Evolutionary conservation across 164 flowering plant genomes (phyloP), one percentile per base, ranked within the genome.

Genomic region (Euptelea pleiosperma): DNA sequence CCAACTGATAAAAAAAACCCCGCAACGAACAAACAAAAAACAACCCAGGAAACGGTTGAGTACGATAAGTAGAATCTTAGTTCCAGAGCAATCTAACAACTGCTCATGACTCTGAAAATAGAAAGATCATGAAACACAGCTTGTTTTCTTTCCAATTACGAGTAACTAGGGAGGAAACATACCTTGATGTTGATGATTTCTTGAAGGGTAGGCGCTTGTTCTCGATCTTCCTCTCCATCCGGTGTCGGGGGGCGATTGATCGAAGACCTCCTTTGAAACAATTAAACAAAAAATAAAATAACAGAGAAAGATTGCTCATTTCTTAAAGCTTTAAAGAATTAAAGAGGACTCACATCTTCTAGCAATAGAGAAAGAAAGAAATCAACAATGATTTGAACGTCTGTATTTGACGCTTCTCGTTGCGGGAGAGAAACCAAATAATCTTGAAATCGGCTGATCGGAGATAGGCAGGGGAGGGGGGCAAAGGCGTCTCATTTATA

Each of bases 201-300:
- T 63, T 77, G 84, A 62, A 89, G 82, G 6, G 85, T 72, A 4
- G 71, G 94, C 45, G 85, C 82, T 48, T 72, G 64, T 7, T 71
- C 84, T 57, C 61, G 80, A 57, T 78, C 83, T 11, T 78, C 85
- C 48, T 45, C 77, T 11, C 66, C 82, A 70, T 88, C 98, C 31
- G 98, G 91, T 1, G 98, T 88, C 14, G 91, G 94, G 10, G 94
- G 90, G 0, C 96, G 83, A 67, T 86, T 88, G 39, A 86, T 76
- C 0, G 91, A 91, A 54, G 71, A 44, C 72, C 84, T 84, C 94
- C 90, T 89, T 41, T 25, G 6, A 25, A 46, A 43, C 28, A 56
- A 16, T 48, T 48, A 41, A 3, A 56, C 11, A 15, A 30, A 40
- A 18, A 26, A 41, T 9, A 40, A 33, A 7, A 21, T 8, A 7